phyloP scores from a whole-genome alignment of 192 early-diverging fungal genomes.

The Mortierella hygrophila region DNA sequence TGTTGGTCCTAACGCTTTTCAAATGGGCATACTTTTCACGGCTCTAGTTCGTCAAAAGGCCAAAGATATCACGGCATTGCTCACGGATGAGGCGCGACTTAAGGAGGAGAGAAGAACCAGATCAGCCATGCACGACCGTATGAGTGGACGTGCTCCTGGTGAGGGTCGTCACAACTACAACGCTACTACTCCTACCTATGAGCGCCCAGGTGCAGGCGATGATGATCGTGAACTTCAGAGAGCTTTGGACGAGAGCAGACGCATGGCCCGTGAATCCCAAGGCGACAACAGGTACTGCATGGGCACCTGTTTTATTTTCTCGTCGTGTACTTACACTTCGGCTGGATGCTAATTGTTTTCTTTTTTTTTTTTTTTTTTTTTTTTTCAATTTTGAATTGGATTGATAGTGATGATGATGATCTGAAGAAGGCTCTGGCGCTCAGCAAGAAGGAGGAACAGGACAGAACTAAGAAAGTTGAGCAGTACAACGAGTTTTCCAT shows the following conservation, averaged over 20 bases:
- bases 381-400: neutral
- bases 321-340: neutral
- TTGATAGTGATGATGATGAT: conserved; percentile 39
- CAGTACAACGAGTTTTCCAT: conserved; percentile 24
- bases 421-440: conserved; percentile 49
- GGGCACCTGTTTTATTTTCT: neutral
- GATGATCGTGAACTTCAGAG: conserved; percentile 83
- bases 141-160: conserved; percentile 57
- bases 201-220: conserved; percentile 61
- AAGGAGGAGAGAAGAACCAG: conserved; percentile 78
- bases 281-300: conserved; percentile 42
- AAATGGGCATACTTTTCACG: neutral
- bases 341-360: neutral
- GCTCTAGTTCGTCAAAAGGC: conserved; percentile 86
- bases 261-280: conserved; percentile 61
- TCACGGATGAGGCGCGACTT: conserved; percentile 82
- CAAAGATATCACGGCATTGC: conserved; percentile 86
- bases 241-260: conserved; percentile 87
- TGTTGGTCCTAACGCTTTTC: neutral
- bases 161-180: conserved; percentile 14
- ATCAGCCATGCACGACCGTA: conserved; percentile 69
- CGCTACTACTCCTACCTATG: conserved; percentile 31
- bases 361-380: neutral
- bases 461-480: conserved; percentile 19
- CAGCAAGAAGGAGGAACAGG: conserved; percentile 54